These are phyloP conservation scores for Zizania palustris DNA, from an alignment of 202 grass and related monocot genomes.

Conservation along the genomic window DNA sequence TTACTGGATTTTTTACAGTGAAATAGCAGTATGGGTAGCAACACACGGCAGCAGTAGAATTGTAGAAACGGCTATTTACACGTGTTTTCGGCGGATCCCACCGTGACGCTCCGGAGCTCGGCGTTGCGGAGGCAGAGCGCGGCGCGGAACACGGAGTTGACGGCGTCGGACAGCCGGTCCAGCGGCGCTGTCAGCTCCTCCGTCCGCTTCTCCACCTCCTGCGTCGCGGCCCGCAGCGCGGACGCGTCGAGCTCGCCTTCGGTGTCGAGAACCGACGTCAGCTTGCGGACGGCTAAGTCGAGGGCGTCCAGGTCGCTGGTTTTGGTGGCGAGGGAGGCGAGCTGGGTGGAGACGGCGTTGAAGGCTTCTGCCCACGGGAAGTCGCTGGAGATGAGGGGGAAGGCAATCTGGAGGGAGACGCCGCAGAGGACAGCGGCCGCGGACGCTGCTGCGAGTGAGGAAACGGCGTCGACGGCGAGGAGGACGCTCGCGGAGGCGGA, in stretches of 20 bases:
- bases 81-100: slow-evolving; percentile 36
- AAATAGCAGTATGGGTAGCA: neutral
- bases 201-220: slow-evolving; percentile 57
- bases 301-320: slow-evolving; percentile 32
- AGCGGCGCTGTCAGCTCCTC: slow-evolving; percentile 60
- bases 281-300: slow-evolving; percentile 42
- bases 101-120: slow-evolving; percentile 51
- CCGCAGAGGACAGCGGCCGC: slow-evolving; percentile 44
- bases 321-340: slow-evolving; percentile 12
- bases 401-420: neutral
- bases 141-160: slow-evolving; percentile 68
- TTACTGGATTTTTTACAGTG: slow-evolving; percentile 5
- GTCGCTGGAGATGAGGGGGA: slow-evolving; percentile 28
- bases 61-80: slow-evolving; percentile 34
- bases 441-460: slow-evolving; percentile 46
- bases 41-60: neutral
- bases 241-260: slow-evolving; percentile 17
- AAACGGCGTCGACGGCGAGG: slow-evolving; percentile 56
- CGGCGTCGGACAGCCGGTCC: slow-evolving; percentile 56
- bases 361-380: slow-evolving; percentile 58
- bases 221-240: slow-evolving; percentile 16
- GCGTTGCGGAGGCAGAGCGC: slow-evolving; percentile 63
- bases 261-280: slow-evolving; percentile 31
- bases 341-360: slow-evolving; percentile 53
- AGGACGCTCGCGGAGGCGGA: slow-evolving; percentile 44